Evolutionary conservation across 2,329 filamentous ascomycete genomes (phyloP), one percentile per base, ranked within the genome.

Genomic region (Neobulgaria alba): DNA sequence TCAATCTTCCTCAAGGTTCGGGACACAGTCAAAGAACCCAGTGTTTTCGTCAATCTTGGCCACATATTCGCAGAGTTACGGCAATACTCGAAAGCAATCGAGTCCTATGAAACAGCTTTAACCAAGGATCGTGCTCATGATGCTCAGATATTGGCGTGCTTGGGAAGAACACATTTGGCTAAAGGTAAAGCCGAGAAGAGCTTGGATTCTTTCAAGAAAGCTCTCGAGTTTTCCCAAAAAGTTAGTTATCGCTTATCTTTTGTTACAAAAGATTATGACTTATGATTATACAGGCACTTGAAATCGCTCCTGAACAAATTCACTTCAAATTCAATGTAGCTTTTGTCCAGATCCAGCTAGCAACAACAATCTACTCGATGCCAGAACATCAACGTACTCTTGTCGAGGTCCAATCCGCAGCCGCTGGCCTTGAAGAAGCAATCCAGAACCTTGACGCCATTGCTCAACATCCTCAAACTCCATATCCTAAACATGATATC

Each of bases 251-350:
- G 10, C 32, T 29, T 18, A 18, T 20, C 8, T 17, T 5, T 29
- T 15, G 19, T 17, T 30, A 5, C 16, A n/a, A 14, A 38, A 10
- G 5, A 12, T 16, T 29, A 21, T 16, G 41, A 20, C 3, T 20
- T 10, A 46, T 63, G 49, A 62, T 54, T 43, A 26, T 21, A 21
- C 36, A 83, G 75, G 87, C 90, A 18, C 75, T 94, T 14, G 75
- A 79, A 41, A 75, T 84, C 40, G 79, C 85, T 1, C 85, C 88
- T 0, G 84, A 92, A 3, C 86, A 94, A 55, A 73, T 89, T 20
- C 87, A 95, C 63, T 86, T 92, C 62, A 87, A 92, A 61, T 98
- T 98, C 73, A 98, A 98, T 57, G 85, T 98, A 19, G 92, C 92
- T 1, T 98, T 95, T 58, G 86, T 96, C 19, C 92, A 96, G 59